phyloP scores from a whole-genome alignment of 805 yeast species.

The Wickerhamiella galacta region DNA sequence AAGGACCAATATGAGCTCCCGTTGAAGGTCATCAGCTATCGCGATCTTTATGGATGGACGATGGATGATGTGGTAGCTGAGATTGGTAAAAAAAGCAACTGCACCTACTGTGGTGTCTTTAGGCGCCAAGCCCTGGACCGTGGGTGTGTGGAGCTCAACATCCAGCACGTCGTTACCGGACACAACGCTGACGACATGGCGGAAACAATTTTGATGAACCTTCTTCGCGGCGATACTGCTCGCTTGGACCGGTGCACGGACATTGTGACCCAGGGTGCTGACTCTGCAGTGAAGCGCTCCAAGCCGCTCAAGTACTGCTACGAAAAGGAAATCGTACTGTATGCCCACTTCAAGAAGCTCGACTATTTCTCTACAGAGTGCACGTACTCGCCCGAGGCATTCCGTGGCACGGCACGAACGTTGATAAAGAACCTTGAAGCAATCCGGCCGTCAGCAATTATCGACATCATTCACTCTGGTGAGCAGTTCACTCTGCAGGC shows the following conservation, averaged over 20 bases:
- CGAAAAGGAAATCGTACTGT: slow-evolving; percentile 91
- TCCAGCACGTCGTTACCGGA: slow-evolving; percentile 88
- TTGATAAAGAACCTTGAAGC: slow-evolving; percentile 79
- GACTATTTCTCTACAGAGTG: slow-evolving; percentile 97
- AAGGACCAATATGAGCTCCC: slow-evolving; percentile 72
- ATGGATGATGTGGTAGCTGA: slow-evolving; percentile 96
- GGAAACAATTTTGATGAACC: slow-evolving; percentile 89
- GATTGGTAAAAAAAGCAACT: slow-evolving; percentile 83
- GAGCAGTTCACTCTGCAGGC: slow-evolving; percentile 27
- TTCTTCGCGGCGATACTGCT: slow-evolving; percentile 90
- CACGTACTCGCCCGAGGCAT: slow-evolving; percentile 96
- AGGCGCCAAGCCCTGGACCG: slow-evolving; percentile 93
- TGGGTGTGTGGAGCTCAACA: slow-evolving; percentile 77
- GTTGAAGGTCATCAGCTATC: slow-evolving; percentile 65
- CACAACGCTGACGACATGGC: slow-evolving; percentile 99
- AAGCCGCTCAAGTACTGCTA: slow-evolving; percentile 93
- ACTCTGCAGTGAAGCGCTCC: slow-evolving; percentile 77
- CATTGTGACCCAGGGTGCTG: slow-evolving; percentile 66
- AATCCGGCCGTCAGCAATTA: slow-evolving; percentile 78
- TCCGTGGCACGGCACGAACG: slow-evolving; percentile 92
- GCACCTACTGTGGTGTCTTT: slow-evolving; percentile 96
- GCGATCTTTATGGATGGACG: slow-evolving; percentile 87
- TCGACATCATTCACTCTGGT: slow-evolving; percentile 89
- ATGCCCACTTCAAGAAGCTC: slow-evolving; percentile 88
- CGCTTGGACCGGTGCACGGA: slow-evolving; percentile 76